Percentiles rank a stretch among this genome's conserved stretches.
These are phyloP conservation scores for Vachellia collinsii DNA, from an alignment of 306 rosid species.

Conservation along the genomic window DNA sequence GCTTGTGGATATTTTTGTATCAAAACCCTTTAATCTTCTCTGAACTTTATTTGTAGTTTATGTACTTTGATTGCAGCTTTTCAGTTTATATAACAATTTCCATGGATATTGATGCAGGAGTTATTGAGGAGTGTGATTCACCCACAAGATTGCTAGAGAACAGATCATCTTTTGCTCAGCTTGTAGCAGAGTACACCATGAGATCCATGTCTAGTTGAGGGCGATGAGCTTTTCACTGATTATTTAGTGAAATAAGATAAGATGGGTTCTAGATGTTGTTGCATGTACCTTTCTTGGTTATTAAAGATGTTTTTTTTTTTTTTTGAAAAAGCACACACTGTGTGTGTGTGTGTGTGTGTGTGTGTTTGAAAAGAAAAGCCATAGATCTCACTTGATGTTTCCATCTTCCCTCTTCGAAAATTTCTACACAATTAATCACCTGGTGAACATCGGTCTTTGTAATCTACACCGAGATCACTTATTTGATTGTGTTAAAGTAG, in stretches of 20 bases:
- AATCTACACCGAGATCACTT: not conserved
- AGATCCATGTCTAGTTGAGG: conserved; percentile 51
- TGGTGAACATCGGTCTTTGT: not conserved
- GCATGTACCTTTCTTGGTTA: not conserved
- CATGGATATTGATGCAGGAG: conserved; percentile 48
- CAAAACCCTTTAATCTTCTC: no score
- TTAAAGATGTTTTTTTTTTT: not conserved
- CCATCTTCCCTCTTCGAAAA: not conserved
- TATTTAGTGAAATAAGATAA: not conserved
- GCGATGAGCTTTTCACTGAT: not conserved
- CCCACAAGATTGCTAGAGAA: conserved; percentile 63
- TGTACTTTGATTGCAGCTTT: not conserved
- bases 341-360: no score
- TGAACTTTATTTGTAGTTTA: no score
- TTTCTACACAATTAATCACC: not conserved
- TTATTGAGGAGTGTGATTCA: conserved; percentile 64
- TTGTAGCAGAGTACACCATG: conserved; percentile 65
- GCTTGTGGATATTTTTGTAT: no score
- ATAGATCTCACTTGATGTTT: not conserved
- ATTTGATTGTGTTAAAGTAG: not conserved
- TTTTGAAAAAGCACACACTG: no score
- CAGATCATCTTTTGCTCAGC: conserved; percentile 67
- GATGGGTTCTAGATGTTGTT: conserved; percentile 8
- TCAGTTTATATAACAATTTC: not conserved
- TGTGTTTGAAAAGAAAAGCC: not conserved